These are phyloP conservation scores for Vanrija pseudolonga DNA, from an alignment of 1,284 basidiomycete genomes.

Conservation along the genomic window DNA sequence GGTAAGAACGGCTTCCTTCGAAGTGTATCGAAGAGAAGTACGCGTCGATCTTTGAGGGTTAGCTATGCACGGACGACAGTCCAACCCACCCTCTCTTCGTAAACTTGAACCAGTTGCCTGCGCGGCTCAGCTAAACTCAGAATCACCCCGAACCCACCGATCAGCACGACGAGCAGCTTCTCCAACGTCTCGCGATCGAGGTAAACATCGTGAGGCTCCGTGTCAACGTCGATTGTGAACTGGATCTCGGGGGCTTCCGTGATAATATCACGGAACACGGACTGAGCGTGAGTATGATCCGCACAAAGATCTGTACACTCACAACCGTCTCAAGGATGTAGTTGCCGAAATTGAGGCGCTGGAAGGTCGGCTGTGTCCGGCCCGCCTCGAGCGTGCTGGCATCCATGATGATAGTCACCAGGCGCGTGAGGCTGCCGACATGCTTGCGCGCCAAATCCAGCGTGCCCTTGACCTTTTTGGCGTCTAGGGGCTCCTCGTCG, in stretches of 20 bases:
- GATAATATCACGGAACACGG: conserved; percentile 34
- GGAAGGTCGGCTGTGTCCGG: conserved; percentile 42
- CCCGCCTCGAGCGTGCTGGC: conserved; percentile 45
- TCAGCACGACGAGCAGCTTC: conserved; percentile 49
- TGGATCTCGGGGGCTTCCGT: conserved; percentile 36
- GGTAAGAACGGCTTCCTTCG: conserved; percentile 27
- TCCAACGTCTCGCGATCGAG: conserved; percentile 51
- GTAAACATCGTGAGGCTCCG: conserved; percentile 34
- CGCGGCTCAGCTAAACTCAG: neutral
- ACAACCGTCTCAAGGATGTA: conserved; percentile 40
- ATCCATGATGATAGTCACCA: conserved; percentile 48
- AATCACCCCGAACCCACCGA: conserved; percentile 20
- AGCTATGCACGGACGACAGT: no score
- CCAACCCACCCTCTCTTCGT: conserved; percentile 29
- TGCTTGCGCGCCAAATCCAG: no score
- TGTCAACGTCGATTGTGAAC: conserved; percentile 46
- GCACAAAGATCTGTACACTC: no score
- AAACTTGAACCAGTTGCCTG: conserved; percentile 47
- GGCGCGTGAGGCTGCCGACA: conserved; percentile 30
- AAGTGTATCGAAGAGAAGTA: conserved; percentile 21
- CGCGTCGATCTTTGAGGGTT: no score
- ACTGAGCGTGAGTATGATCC: no score
- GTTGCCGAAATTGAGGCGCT: conserved; percentile 43
- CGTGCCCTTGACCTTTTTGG: no score
- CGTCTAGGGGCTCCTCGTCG: conserved; percentile 1